These are phyloP conservation scores for Neurospora discreta DNA, from an alignment of 495 filamentous ascomycete species.

Conservation along the genomic window DNA sequence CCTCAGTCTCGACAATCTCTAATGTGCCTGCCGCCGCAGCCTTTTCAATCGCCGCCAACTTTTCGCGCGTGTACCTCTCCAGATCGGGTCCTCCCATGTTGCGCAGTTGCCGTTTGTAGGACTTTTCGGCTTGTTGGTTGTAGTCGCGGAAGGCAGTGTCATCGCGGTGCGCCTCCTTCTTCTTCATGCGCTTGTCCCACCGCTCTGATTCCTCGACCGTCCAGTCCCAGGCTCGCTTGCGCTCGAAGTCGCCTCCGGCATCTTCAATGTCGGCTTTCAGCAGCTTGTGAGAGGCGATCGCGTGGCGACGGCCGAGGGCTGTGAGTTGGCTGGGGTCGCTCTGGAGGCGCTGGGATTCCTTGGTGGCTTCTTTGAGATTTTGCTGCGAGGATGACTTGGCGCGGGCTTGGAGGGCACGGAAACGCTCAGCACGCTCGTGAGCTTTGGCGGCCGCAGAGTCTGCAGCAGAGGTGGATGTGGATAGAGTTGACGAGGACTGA, in stretches of 20 bases:
- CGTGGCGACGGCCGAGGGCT: slow-evolving; percentile 65
- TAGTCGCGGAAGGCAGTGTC: slow-evolving; percentile 89
- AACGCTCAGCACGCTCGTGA: slow-evolving; percentile 52
- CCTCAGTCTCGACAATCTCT: slow-evolving; percentile 86
- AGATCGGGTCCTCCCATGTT: slow-evolving; percentile 55
- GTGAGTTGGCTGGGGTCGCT: slow-evolving; percentile 64
- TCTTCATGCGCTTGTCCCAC: slow-evolving; percentile 83
- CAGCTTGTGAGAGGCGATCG: slow-evolving; percentile 82
- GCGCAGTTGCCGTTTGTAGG: slow-evolving; percentile 84
- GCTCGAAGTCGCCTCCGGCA: slow-evolving; percentile 83
- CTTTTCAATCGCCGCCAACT: slow-evolving; percentile 70
- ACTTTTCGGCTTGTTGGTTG: slow-evolving; percentile 70
- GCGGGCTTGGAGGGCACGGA: slow-evolving; percentile 77
- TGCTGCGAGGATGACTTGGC: slow-evolving; percentile 67
- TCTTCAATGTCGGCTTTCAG: slow-evolving; percentile 83
- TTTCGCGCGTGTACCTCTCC: slow-evolving; percentile 74
- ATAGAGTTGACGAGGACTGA: not conserved
- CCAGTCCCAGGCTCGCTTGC: slow-evolving; percentile 98
- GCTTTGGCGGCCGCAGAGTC: slow-evolving; percentile 34
- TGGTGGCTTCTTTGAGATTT: slow-evolving; percentile 74
- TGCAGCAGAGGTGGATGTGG: slow-evolving; percentile 6
- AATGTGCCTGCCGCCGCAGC: slow-evolving; percentile 70
- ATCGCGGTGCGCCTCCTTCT: slow-evolving; percentile 73
- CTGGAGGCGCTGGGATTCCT: slow-evolving; percentile 69
- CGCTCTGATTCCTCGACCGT: slow-evolving; percentile 85